phyloP scores from a whole-genome alignment of 2,329 filamentous ascomycete genomes.

The Phoma sp. region DNA sequence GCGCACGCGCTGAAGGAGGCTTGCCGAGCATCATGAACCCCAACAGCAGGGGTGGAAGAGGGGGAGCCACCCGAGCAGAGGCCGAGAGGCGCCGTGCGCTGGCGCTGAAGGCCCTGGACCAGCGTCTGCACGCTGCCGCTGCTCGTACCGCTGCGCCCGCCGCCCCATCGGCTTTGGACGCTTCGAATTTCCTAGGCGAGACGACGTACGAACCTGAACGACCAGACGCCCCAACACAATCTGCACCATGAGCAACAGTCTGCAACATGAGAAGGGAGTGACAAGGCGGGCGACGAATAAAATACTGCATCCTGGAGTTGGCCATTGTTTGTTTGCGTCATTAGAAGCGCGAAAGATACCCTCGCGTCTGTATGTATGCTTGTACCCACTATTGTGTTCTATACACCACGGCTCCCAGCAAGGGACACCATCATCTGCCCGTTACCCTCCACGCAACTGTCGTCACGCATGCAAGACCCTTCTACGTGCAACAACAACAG shows the following conservation, averaged over 20 bases:
- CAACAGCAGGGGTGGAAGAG: slow-evolving; percentile 57
- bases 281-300: background rate
- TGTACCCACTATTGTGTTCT: slow-evolving; percentile 27
- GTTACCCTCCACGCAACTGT: slow-evolving; percentile 9
- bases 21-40: slow-evolving; percentile 66
- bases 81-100: slow-evolving; percentile 88
- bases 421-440: slow-evolving; percentile 22
- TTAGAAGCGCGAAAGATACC: slow-evolving; percentile 33
- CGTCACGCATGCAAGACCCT: slow-evolving; percentile 21
- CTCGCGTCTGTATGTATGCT: slow-evolving; percentile 32
- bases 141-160: slow-evolving; percentile 56
- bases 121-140: slow-evolving; percentile 86
- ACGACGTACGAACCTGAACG: slow-evolving; percentile 54
- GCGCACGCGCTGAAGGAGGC: slow-evolving; percentile 67
- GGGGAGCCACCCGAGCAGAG: slow-evolving; percentile 78
- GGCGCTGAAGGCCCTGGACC: slow-evolving; percentile 89
- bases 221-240: slow-evolving; percentile 35
- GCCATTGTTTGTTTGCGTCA: slow-evolving; percentile 18
- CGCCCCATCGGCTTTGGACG: slow-evolving; percentile 37
- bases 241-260: slow-evolving; percentile 31
- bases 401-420: slow-evolving; percentile 25
- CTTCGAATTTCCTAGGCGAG: slow-evolving; percentile 49
- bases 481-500: slow-evolving; percentile 25
- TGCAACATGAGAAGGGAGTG: slow-evolving; percentile 22
- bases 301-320: background rate